phyloP scores from a whole-genome alignment of 2,329 filamentous ascomycete species.

The Paecilomyces sp. region DNA sequence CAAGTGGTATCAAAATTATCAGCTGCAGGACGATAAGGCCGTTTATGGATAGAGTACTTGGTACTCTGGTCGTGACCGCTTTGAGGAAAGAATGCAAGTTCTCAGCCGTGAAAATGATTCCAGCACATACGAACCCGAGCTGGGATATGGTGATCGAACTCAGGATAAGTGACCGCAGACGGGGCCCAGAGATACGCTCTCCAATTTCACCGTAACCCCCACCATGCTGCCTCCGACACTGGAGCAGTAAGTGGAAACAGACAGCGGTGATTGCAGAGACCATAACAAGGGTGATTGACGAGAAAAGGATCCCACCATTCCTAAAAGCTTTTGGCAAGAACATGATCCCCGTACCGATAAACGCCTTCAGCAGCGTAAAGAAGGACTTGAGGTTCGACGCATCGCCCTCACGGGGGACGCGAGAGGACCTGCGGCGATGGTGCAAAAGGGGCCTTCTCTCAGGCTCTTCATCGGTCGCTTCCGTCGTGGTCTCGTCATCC shows the following conservation, averaged over 20 bases:
- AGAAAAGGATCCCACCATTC: constrained; percentile 71
- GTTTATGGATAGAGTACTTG: constrained; percentile 46
- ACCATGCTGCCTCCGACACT: constrained; percentile 57
- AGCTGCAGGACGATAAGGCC: constrained; percentile 73
- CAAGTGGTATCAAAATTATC: constrained; percentile 89
- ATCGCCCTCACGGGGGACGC: constrained; percentile 47
- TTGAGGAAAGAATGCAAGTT: constrained; percentile 62
- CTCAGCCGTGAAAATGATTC: constrained; percentile 70
- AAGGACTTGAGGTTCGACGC: constrained; percentile 66
- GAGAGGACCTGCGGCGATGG: constrained; percentile 45
- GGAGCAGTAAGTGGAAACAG: constrained; percentile 65
- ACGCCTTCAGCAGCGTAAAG: constrained; percentile 71
- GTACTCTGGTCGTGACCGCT: constrained; percentile 48
- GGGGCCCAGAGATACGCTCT: constrained; percentile 55
- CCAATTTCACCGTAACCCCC: constrained; percentile 72
- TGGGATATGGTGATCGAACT: constrained; percentile 66
- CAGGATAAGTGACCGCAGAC: constrained; percentile 60
- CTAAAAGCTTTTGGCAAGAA: constrained; percentile 82
- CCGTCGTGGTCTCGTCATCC: constrained; percentile 49
- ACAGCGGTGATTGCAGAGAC: constrained; percentile 61
- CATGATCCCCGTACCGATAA: constrained; percentile 80
- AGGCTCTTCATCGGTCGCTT: constrained; percentile 37
- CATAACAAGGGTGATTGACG: constrained; percentile 58
- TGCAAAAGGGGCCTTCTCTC: constrained; percentile 39
- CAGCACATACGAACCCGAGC: constrained; percentile 70